Conservation (phyloP, 441 rosid species). For the Capsella rubella region DNA sequence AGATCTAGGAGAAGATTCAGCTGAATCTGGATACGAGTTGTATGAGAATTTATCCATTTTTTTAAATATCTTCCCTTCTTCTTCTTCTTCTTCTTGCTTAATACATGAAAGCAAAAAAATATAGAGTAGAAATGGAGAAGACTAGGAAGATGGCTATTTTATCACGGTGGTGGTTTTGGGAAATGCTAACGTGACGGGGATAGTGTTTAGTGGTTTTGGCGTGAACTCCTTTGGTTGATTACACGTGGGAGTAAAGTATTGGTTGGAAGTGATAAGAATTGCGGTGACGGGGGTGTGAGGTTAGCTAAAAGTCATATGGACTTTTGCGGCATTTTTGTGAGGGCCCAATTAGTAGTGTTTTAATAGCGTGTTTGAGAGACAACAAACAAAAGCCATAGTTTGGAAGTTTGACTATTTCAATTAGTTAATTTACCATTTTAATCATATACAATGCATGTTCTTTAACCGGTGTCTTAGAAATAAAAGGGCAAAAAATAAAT, state of each 20-base stretch:
- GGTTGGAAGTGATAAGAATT: background rate
- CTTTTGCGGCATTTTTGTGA: constrained; percentile 32
- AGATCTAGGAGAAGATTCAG: constrained; percentile 85
- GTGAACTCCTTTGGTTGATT: background rate
- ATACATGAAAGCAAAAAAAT: constrained; percentile 30
- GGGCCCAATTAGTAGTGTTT: constrained; percentile 30
- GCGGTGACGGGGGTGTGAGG: constrained; percentile 34
- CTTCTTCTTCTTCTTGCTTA: background rate
- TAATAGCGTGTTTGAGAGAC: constrained; percentile 26
- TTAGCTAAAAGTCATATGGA: constrained; percentile 33
- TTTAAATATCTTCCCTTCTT: background rate
- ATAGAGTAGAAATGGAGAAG: constrained; percentile 30
- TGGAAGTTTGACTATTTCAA: background rate
- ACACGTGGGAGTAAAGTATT: constrained; percentile 21
- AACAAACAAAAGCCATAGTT: background rate
- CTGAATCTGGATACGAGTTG: constrained; percentile 82
- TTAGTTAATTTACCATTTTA: too few relatives aligned
- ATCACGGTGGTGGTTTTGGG: constrained; percentile 27
- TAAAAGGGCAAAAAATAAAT: too few relatives aligned
- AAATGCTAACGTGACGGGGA: constrained; percentile 33
- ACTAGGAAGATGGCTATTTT: background rate
- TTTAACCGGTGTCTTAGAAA: too few relatives aligned
- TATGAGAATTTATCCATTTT: constrained; percentile 74
- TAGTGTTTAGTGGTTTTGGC: constrained; percentile 2
- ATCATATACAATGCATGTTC: too few relatives aligned